Evolutionary conservation across 2,329 filamentous ascomycete species (phyloP).

Genomic region (Metarhizium guizhouense): DNA sequence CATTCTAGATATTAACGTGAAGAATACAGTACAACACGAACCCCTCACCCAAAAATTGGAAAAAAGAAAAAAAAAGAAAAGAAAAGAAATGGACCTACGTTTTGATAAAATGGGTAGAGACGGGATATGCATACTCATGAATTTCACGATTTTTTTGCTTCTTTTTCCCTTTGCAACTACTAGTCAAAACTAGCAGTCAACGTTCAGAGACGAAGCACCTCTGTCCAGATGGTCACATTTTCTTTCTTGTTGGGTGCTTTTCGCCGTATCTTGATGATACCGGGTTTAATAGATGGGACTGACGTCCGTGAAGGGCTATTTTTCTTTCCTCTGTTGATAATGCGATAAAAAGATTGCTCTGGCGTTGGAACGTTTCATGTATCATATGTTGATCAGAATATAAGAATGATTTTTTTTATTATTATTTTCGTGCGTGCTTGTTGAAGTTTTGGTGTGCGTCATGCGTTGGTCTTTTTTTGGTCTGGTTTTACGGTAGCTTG

Average conservation of each 20-base stretch:
- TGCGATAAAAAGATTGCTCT: not conserved
- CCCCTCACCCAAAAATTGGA: not conserved
- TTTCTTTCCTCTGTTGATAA: not conserved
- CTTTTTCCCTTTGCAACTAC: not conserved
- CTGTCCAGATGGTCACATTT: not conserved
- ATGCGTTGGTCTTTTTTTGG: no score
- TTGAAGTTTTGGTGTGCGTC: not conserved
- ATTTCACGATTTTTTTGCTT: not conserved
- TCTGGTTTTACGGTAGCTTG: no score
- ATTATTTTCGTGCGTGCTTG: not conserved
- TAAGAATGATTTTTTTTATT: no score
- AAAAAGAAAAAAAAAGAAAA: not conserved
- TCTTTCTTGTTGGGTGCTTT: not conserved
- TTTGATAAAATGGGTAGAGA: not conserved
- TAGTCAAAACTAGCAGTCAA: not conserved
- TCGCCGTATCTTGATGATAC: constrained; percentile 1
- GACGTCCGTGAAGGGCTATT: not conserved
- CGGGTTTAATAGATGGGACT: not conserved
- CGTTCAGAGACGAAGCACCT: not conserved
- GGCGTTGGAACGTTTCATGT: not conserved
- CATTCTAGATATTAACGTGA: constrained; percentile 2
- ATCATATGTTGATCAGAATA: not conserved
- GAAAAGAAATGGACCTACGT: not conserved
- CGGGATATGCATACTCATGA: constrained; percentile 2
- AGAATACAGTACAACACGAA: not conserved